Conservation (phyloP, 148 eudicot species). For the Oxyria digyna region DNA sequence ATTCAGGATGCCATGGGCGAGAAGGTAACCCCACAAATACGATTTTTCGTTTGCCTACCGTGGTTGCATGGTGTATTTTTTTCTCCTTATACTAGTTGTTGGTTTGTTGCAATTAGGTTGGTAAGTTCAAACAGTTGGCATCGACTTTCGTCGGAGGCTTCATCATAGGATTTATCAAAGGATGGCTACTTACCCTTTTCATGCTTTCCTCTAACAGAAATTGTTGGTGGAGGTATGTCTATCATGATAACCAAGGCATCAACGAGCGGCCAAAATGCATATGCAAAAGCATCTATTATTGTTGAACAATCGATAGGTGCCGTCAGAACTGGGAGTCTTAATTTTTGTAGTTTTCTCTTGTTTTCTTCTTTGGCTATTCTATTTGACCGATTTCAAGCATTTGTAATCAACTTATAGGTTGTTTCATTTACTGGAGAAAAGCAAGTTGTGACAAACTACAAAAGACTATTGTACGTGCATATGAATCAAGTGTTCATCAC, state of each 20-base stretch:
- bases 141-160: constrained; percentile 50
- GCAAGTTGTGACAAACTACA: constrained; percentile 35
- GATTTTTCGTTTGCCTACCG: not conserved
- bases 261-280: constrained; percentile 37
- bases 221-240: constrained; percentile 32
- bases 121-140: constrained; percentile 38
- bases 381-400: not conserved
- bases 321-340: constrained; percentile 39
- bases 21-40: constrained; percentile 13
- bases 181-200: constrained; percentile 70
- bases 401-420: constrained; percentile 26
- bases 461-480: constrained; percentile 34
- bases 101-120: constrained; percentile 28
- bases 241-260: constrained; percentile 28
- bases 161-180: constrained; percentile 43
- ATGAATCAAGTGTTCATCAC: constrained; percentile 30
- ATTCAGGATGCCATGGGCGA: constrained; percentile 39
- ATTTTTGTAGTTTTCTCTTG: too few relatives aligned
- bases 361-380: too few relatives aligned
- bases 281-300: constrained; percentile 46
- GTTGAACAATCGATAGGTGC: constrained; percentile 60
- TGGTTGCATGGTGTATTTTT: not conserved
- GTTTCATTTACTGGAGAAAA: constrained; percentile 72
- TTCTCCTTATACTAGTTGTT: not conserved
- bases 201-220: constrained; percentile 39